Base-by-base conservation (phyloP, 805 yeast species). In the Ogataea nonfermentans region DNA sequence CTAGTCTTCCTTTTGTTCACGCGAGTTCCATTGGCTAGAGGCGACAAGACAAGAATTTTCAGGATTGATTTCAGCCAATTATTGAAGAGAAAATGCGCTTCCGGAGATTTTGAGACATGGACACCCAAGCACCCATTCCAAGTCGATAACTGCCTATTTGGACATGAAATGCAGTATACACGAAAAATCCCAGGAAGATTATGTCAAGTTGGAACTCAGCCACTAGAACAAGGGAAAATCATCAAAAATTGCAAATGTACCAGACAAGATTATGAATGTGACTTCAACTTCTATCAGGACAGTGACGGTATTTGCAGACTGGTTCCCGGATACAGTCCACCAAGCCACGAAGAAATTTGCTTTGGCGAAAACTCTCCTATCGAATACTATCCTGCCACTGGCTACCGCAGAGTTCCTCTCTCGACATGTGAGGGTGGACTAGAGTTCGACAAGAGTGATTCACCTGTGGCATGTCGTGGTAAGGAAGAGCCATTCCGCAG, bases 261-360 rank as follows among this genome's bases (percentile, higher is more conserved):
- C 0, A 74, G 93, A 58, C 74, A 76, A 42, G 98, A 89, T 55
- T 91, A 66, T 55, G 98, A 90, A 61, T 90, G 98, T 73, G 97
- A 90, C 58, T 84, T 78, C 68, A 87, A 88, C 62, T 88, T 73
- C 59, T 71, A 61, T 47, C 72, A 82, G 40, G 84, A 79, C 42
- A 45, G 53, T 0, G 91, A 83, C 52, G 91, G 91, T 20, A 78
- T 84, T 10, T 90, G 97, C 66, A 76, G 74, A 55, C 73, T 87
- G 30, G 85, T 86, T 12, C 71, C 74, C 11, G 96, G 95, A 0
- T 68, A 73, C 44, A 59, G 69, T 3, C 85, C 90, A 8, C 78
- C 81, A 12, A 84, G 84, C 51, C 80, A 80, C 46, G 62, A 71
- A 31, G 73, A 72, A 44, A 69, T 76, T 41, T 85, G 96, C 61